A percentile compares a stretch with the other conserved stretches of the same genome.
phyloP scores from a whole-genome alignment of 2,329 filamentous ascomycete species.

The Tolypocladium capitatum region DNA sequence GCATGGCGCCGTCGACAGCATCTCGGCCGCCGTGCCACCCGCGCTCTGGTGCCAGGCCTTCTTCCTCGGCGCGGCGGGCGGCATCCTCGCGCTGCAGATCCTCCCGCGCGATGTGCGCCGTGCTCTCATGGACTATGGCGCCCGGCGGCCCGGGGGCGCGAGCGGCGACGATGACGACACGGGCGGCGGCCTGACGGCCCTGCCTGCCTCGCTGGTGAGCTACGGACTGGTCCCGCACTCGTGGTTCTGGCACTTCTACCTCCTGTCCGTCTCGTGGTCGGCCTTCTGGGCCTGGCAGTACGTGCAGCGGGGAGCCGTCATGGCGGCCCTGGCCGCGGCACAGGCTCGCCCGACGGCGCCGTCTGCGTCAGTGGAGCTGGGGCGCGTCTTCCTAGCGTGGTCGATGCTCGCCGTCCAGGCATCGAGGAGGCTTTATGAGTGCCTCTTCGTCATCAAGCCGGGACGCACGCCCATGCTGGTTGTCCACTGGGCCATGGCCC shows the following conservation, averaged over 20 bases:
- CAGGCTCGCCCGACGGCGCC: conserved; percentile 11
- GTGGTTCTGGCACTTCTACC: conserved; percentile 85
- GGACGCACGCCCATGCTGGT: conserved; percentile 67
- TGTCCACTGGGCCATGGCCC: conserved; percentile 67
- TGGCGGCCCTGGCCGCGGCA: conserved; percentile 33
- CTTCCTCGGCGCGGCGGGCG: conserved; percentile 28
- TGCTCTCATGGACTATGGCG: conserved; percentile 37
- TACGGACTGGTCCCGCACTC: conserved; percentile 60
- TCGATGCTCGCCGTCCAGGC: conserved; percentile 65
- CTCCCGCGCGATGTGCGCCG: conserved; percentile 30
- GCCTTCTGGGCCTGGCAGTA: conserved; percentile 63
- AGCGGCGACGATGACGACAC: neutral
- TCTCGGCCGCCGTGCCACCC: conserved; percentile 8
- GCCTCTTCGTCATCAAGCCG: conserved; percentile 47
- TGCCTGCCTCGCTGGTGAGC: conserved; percentile 12
- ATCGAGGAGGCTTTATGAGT: conserved; percentile 63
- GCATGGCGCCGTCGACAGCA: neutral
- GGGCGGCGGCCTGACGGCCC: neutral
- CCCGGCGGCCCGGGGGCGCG: conserved; percentile 18
- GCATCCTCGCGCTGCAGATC: conserved; percentile 27
- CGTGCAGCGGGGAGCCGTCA: conserved; percentile 35
- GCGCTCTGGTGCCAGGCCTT: conserved; percentile 29
- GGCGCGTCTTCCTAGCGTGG: conserved; percentile 56
- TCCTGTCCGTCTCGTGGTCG: conserved; percentile 55
- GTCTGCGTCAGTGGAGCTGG: conserved; percentile 34